These are phyloP conservation scores for Obba rivulosa DNA, from an alignment of 768 basidiomycete species.

Conservation along the genomic window DNA sequence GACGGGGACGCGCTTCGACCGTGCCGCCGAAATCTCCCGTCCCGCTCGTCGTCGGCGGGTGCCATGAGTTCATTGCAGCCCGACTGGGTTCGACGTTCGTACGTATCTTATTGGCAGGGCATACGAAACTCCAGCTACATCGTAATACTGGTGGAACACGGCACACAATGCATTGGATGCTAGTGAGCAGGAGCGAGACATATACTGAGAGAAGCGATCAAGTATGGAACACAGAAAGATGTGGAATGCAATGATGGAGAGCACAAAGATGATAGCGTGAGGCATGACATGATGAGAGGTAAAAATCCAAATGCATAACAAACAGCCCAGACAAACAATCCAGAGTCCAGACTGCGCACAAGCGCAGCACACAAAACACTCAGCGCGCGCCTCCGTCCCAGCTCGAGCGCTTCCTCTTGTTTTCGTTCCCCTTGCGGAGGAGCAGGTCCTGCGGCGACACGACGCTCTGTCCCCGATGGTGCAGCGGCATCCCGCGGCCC, in stretches of 20 bases:
- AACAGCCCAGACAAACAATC: background rate
- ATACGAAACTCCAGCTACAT: too few relatives aligned
- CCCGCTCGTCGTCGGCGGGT: too few relatives aligned
- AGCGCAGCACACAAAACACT: slow-evolving; percentile 1
- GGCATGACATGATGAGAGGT: too few relatives aligned
- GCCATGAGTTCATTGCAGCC: too few relatives aligned
- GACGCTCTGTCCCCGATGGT: slow-evolving; percentile 48
- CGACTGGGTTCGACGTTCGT: too few relatives aligned
- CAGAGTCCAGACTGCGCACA: background rate
- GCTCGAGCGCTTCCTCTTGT: slow-evolving; percentile 53
- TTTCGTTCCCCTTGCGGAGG: slow-evolving; percentile 41
- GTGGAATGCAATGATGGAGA: background rate
- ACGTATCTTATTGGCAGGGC: too few relatives aligned
- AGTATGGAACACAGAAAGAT: background rate
- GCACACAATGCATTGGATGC: too few relatives aligned
- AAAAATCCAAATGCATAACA: background rate
- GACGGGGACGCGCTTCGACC: too few relatives aligned
- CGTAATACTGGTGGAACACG: too few relatives aligned
- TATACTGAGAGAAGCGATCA: background rate
- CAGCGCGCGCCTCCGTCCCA: slow-evolving; percentile 43
- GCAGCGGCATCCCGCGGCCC: slow-evolving; percentile 20
- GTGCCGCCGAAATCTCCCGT: too few relatives aligned
- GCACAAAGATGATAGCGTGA: background rate
- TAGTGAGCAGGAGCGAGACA: background rate
- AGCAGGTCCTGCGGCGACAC: slow-evolving; percentile 50